Evolutionary conservation across 495 filamentous ascomycete genomes (phyloP).

Genomic region (Daldinia bambusicola): DNA sequence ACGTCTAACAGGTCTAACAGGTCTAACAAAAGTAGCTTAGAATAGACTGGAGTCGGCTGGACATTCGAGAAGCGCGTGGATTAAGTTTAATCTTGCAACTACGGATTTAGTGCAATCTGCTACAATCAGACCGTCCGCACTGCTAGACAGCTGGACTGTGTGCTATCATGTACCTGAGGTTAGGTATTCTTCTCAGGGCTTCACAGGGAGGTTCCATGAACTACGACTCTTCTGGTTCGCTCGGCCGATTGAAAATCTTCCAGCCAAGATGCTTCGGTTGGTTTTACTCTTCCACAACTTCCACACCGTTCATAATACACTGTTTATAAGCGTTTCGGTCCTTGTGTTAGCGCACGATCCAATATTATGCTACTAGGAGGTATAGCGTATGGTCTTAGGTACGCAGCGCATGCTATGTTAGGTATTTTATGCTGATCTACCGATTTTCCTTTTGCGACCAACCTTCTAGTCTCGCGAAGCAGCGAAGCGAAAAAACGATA

Average conservation of each 20-base stretch:
- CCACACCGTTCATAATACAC: background rate
- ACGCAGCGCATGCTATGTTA: background rate
- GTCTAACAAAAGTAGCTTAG: constrained; percentile 13
- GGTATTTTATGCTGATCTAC: background rate
- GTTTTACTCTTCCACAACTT: background rate
- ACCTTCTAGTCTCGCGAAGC: background rate
- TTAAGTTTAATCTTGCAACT: constrained; percentile 32
- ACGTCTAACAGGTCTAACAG: background rate
- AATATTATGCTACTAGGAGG: background rate
- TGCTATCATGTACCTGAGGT: too few relatives aligned
- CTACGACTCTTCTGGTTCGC: background rate
- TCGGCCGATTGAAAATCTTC: constrained; percentile 5
- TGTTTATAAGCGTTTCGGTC: background rate
- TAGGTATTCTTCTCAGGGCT: background rate
- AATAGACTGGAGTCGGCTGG: constrained; percentile 36
- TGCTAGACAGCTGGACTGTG: too few relatives aligned
- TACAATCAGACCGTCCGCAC: too few relatives aligned
- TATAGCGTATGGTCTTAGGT: background rate
- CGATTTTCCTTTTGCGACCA: constrained; percentile 2
- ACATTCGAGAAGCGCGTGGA: constrained; percentile 23
- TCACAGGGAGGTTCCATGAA: constrained; percentile 3
- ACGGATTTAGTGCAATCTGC: too few relatives aligned
- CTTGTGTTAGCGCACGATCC: background rate
- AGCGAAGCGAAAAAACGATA: constrained; percentile 4
- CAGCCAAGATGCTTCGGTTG: background rate